Evolutionary conservation across 1,139 yeast genomes (phyloP), one percentile per base, ranked within the genome.

Genomic region (Hemisphaericaspora xylofermentans): DNA sequence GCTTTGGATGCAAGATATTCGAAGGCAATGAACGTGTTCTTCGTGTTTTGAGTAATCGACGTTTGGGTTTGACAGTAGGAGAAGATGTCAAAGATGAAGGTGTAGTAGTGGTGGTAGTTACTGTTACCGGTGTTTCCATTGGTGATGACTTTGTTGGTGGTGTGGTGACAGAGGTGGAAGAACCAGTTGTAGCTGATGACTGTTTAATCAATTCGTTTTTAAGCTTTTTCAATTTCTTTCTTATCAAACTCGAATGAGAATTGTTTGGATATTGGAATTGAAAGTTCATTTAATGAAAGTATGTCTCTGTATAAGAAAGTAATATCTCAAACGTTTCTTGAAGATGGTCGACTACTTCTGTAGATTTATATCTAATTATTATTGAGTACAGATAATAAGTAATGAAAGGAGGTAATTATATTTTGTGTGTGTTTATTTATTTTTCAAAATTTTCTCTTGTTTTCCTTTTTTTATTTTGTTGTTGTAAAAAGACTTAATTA

Each of bases 201-300:
- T 31, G 34, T n/a, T 31, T 31, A 3, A 18, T 31, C 34, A 31
- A 31, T 31, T 31, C 34, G 19, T 18, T 18, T 18, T 31, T 31
- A 15, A 31, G 34, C n/a, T 31, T 25, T 19, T 31, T 31, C 15
- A 31, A 19, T 31, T 31, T 31, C 7, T 13, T 31, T 31, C 34
- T 31, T 31, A 31, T 31, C 15, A 25, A 31, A 18, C 24, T 10
- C n/a, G 25, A 22, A 31, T 24, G 25, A 14, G 19, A 10, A 26
- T 26, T 31, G 22, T 22, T 26, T 17, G 39, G 39, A 18, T 30
- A 36, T 21, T 36, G 33, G 18, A 31, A 36, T 32, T 36, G 35
- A 31, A 32, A 36, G 15, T 36, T 29, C 39, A 36, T 36, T 13
- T 25, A 32, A 17, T 14, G 27, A 25, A 25, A 25, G 16, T 13